A percentile compares a stretch with the other conserved stretches of the same genome.
These are phyloP conservation scores for Candida ortonii DNA, from an alignment of 805 yeast genomes.

Conservation along the genomic window DNA sequence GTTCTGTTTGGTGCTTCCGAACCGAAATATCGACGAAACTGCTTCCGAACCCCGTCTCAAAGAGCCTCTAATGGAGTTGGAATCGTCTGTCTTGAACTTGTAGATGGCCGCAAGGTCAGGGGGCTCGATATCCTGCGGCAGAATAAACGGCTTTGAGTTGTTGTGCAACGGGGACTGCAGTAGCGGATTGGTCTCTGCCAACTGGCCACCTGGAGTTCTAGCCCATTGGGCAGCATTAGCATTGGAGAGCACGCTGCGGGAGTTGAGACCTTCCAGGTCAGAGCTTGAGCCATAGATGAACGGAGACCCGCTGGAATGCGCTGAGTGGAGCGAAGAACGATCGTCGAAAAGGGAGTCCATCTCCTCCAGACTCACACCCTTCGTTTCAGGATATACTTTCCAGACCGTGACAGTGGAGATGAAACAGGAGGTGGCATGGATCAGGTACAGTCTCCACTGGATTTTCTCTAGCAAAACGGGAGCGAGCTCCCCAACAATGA, in stretches of 20 bases:
- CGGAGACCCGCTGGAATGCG: conserved; percentile 16
- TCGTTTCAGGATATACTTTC: conserved; percentile 82
- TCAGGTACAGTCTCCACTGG: conserved; percentile 75
- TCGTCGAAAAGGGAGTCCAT: conserved; percentile 91
- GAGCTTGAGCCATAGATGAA: conserved; percentile 16
- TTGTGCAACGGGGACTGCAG: conserved; percentile 12
- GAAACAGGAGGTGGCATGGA: conserved; percentile 77
- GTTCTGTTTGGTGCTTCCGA: conserved; percentile 21
- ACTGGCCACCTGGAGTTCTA: conserved; percentile 22
- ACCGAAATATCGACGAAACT: conserved; percentile 33
- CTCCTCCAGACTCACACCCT: conserved; percentile 83
- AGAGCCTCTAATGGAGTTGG: conserved; percentile 36
- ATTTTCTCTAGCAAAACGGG: conserved; percentile 78
- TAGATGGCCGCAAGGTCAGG: conserved; percentile 36
- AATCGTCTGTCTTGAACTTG: conserved; percentile 34
- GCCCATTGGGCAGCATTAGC: conserved; percentile 23
- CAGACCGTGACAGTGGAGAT: conserved; percentile 71
- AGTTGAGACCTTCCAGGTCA: conserved; percentile 20
- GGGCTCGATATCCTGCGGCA: conserved; percentile 33
- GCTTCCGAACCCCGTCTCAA: conserved; percentile 44
- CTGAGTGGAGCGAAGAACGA: conserved; percentile 31
- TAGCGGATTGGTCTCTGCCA: conserved; percentile 12
- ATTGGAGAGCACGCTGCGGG: conserved; percentile 6
- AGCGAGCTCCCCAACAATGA: conserved; percentile 87
- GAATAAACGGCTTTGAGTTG: conserved; percentile 21